Conservation (phyloP, 1,139 yeast species). For the Hansenula anomala region DNA sequence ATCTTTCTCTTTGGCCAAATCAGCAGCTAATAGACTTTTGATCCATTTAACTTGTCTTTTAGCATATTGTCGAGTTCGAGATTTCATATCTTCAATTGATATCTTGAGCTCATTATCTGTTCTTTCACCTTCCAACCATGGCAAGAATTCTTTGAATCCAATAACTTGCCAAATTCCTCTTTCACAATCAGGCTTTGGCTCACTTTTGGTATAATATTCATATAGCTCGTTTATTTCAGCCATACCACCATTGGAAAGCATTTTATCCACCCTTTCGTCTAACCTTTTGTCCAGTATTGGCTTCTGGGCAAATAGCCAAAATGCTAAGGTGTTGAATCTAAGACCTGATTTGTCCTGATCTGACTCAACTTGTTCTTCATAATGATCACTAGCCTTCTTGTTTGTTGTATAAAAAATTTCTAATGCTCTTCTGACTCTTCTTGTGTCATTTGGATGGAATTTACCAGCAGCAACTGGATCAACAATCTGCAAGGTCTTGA, state of each 20-base stretch:
- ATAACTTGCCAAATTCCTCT: slow-evolving; percentile 92
- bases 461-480: slow-evolving; percentile 77
- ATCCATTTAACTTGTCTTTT: slow-evolving; percentile 94
- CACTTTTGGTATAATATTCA: slow-evolving; percentile 29
- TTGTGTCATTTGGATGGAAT: slow-evolving; percentile 86
- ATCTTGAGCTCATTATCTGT: slow-evolving; percentile 23
- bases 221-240: slow-evolving; percentile 63
- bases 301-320: slow-evolving; percentile 83
- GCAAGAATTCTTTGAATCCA: slow-evolving; percentile 90
- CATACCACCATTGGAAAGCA: slow-evolving; percentile 68
- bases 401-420: slow-evolving; percentile 74
- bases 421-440: slow-evolving; percentile 75
- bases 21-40: slow-evolving; percentile 60
- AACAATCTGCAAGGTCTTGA: slow-evolving; percentile 38
- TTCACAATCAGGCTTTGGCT: slow-evolving; percentile 47
- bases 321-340: slow-evolving; percentile 61
- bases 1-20: slow-evolving; percentile 47
- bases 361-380: slow-evolving; percentile 51
- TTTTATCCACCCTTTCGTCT: slow-evolving; percentile 75
- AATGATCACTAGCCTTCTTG: slow-evolving; percentile 64
- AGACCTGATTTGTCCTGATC: slow-evolving; percentile 43
- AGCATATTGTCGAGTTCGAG: slow-evolving; percentile 82
- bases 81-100: slow-evolving; percentile 75
- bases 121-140: slow-evolving; percentile 50
- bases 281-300: slow-evolving; percentile 55